phyloP scores from a whole-genome alignment of 2,329 filamentous ascomycete genomes.

The Venturia effusa region DNA sequence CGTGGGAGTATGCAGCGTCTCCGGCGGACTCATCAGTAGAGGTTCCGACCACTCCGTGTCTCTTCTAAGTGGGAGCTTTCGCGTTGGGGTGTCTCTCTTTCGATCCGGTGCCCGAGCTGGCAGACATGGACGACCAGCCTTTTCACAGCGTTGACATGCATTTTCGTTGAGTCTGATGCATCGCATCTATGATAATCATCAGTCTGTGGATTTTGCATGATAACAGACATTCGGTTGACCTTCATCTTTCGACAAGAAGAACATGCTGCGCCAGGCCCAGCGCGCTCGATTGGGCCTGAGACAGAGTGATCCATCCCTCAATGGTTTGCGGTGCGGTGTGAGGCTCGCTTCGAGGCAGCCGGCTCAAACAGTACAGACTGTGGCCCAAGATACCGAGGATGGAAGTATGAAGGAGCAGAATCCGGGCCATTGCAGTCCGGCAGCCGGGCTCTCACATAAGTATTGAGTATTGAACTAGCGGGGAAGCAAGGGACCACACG shows the following conservation, averaged over 20 bases:
- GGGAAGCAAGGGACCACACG: not conserved
- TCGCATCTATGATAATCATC: not conserved
- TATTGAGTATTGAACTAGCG: not conserved
- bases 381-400: not conserved
- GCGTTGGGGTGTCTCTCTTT: not conserved
- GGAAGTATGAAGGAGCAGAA: not conserved
- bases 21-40: slow-evolving; percentile 2
- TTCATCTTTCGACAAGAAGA: not conserved
- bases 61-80: not conserved
- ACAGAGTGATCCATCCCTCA: not conserved
- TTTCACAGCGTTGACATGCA: not conserved
- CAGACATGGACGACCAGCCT: not conserved
- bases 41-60: not conserved
- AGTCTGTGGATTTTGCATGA: not conserved
- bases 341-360: not conserved
- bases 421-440: not conserved
- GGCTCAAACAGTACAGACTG: not conserved
- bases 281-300: not conserved
- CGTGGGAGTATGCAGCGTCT: not conserved
- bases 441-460: not conserved
- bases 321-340: not conserved
- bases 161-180: slow-evolving; percentile 1
- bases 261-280: not conserved
- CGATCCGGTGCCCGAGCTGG: not conserved
- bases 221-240: not conserved